phyloP scores from a whole-genome alignment of 164 flowering plant genomes.

The Nymphaea thermarum region DNA sequence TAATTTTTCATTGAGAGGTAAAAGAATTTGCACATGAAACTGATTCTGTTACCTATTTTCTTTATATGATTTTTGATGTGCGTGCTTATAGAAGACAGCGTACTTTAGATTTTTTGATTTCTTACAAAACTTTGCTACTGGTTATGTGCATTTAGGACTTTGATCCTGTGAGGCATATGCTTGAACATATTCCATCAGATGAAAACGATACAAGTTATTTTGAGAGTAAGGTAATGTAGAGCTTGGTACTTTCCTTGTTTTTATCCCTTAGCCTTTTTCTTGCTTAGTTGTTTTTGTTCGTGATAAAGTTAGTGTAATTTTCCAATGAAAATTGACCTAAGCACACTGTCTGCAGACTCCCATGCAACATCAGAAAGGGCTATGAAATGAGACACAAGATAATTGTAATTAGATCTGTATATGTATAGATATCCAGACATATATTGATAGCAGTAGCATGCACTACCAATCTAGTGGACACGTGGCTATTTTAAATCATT shows the following conservation, averaged over 20 bases:
- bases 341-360: too few species aligned
- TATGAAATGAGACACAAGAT: too few species aligned
- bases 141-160: slow-evolving; percentile 50
- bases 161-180: slow-evolving; percentile 72
- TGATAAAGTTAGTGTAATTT: too few species aligned
- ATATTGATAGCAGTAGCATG: too few species aligned
- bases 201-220: slow-evolving; percentile 59
- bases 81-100: not conserved
- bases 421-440: too few species aligned
- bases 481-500: too few species aligned
- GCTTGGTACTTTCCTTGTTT: not conserved
- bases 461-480: too few species aligned
- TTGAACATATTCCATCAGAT: slow-evolving; percentile 66
- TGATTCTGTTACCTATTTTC: not conserved
- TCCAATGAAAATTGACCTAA: too few species aligned
- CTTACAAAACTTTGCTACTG: not conserved
- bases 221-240: slow-evolving; percentile 60
- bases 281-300: too few species aligned
- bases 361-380: too few species aligned
- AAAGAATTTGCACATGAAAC: not conserved
- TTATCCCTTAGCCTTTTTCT: too few species aligned
- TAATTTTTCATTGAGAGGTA: not conserved
- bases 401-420: too few species aligned
- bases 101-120: not conserved
- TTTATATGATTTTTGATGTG: not conserved